These are phyloP conservation scores for Moricandia moricandioides DNA, from an alignment of 345 rosid genomes.

Conservation along the genomic window DNA sequence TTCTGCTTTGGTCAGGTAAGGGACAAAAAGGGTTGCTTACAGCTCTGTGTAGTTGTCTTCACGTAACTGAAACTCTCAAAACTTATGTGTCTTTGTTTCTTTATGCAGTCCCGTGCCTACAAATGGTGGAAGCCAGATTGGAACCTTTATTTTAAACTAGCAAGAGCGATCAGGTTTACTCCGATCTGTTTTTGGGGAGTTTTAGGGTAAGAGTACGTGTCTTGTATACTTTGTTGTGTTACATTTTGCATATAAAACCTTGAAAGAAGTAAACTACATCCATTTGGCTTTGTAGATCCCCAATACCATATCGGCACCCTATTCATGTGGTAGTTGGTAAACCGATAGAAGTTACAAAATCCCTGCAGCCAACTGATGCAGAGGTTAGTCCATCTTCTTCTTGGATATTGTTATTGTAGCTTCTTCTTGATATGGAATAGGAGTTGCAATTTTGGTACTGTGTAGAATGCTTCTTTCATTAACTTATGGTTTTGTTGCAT, in stretches of 20 bases:
- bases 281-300: constrained; percentile 49
- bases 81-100: neutral
- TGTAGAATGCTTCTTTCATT: neutral
- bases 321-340: constrained; percentile 85
- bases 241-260: neutral
- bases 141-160: constrained; percentile 47
- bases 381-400: constrained; percentile 55
- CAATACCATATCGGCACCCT: constrained; percentile 65
- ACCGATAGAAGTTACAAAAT: constrained; percentile 69
- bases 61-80: neutral
- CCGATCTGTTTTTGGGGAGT: constrained; percentile 88
- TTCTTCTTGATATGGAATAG: no score
- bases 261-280: neutral
- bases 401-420: neutral
- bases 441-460: neutral
- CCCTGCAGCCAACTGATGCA: constrained; percentile 61
- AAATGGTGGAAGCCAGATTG: constrained; percentile 95
- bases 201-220: constrained; percentile 52
- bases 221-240: neutral
- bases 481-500: neutral
- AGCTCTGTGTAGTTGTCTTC: constrained; percentile 5
- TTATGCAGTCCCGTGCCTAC: constrained; percentile 57
- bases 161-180: constrained; percentile 77
- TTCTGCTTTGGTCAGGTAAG: constrained; percentile 88
- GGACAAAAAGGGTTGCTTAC: neutral